Conservation (phyloP, 2,329 filamentous ascomycete species). For the Colletotrichum paranaense region DNA sequence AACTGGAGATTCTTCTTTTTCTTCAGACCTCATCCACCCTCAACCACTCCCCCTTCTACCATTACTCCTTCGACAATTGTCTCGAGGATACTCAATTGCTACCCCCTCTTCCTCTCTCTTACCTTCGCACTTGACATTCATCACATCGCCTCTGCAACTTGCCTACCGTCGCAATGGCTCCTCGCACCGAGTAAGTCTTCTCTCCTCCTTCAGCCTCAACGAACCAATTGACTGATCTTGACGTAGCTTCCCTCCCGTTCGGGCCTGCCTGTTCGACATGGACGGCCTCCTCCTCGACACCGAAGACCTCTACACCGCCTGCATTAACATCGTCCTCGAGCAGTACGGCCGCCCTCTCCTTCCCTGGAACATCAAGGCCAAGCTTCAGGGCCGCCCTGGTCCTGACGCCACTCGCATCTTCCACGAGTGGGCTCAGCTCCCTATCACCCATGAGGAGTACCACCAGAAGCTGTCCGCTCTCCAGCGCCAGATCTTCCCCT, state of each 20-base stretch:
- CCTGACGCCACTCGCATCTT: constrained; percentile 65
- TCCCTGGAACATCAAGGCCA: constrained; percentile 96
- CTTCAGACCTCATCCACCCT: constrained; percentile 11
- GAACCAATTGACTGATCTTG: background rate
- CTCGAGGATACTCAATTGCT: background rate
- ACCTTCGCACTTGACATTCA: background rate
- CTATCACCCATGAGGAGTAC: constrained; percentile 79
- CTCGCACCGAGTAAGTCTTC: constrained; percentile 56
- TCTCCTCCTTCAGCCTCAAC: constrained; percentile 1
- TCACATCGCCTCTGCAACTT: constrained; percentile 18
- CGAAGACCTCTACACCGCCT: constrained; percentile 87
- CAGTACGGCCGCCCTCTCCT: constrained; percentile 79
- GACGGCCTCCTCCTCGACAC: constrained; percentile 95
- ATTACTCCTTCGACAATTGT: background rate
- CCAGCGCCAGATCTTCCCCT: constrained; percentile 79
- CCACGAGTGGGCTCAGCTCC: constrained; percentile 86
- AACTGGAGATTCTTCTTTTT: background rate
- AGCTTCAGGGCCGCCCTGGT: constrained; percentile 73
- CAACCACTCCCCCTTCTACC: background rate
- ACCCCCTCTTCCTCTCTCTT: background rate
- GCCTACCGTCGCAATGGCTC: constrained; percentile 48
- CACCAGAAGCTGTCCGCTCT: constrained; percentile 66
- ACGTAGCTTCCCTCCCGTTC: constrained; percentile 78
- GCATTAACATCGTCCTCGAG: constrained; percentile 84
- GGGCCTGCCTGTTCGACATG: constrained; percentile 98